These are phyloP conservation scores for Leptographium procerum DNA, from an alignment of 2,329 filamentous ascomycete species.

Conservation along the genomic window DNA sequence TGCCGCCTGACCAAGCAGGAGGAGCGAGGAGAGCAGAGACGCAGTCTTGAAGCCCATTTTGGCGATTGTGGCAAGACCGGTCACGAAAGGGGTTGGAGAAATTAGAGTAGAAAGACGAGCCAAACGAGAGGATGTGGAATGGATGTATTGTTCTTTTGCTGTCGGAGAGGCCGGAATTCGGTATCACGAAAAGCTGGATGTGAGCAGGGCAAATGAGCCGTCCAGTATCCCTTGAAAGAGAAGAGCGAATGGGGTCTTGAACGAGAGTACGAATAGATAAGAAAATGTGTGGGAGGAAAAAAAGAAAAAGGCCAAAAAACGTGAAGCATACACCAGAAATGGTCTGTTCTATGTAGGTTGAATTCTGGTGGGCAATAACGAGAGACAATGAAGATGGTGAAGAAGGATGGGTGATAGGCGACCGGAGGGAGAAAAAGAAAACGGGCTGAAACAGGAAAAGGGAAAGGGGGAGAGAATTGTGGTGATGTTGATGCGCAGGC, in stretches of 20 bases:
- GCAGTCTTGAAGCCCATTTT: constrained; percentile 20
- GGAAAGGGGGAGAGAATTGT: background rate
- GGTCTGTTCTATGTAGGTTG: background rate
- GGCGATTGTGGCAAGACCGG: background rate
- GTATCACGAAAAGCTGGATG: background rate
- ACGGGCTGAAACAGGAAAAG: constrained; percentile 3
- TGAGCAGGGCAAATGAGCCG: background rate
- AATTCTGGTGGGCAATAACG: background rate
- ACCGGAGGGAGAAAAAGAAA: background rate
- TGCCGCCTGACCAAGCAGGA: constrained; percentile 25
- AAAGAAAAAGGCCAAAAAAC: background rate
- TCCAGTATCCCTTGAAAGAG: background rate
- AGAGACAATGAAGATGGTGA: background rate
- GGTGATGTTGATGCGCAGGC: constrained; percentile 1
- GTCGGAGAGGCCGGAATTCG: background rate
- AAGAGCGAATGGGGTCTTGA: background rate
- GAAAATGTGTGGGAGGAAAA: background rate
- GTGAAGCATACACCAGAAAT: background rate
- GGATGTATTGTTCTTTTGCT: no score
- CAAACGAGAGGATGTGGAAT: background rate
- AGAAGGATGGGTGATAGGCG: background rate
- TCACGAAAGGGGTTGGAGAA: no score
- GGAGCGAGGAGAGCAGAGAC: constrained; percentile 22
- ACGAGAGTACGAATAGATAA: constrained; percentile 7
- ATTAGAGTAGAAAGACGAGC: background rate